These are phyloP conservation scores for Endocladia muricata DNA, from an alignment of 31 red algal genomes.

Conservation along the genomic window DNA sequence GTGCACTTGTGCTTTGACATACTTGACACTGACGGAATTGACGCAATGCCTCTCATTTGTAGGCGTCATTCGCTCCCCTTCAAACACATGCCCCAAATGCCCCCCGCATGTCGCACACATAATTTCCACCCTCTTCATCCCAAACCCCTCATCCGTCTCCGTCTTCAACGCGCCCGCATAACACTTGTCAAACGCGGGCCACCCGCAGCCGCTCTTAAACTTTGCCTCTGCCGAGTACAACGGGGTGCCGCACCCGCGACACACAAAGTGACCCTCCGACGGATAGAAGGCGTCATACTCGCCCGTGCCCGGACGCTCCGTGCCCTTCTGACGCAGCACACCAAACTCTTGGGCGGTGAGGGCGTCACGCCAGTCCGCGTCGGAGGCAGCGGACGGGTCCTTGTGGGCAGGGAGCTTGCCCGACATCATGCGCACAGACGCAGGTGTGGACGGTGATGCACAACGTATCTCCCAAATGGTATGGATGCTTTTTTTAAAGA, in stretches of 20 bases:
- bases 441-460: not conserved
- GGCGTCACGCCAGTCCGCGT: slow-evolving; percentile 49
- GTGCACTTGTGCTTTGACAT: slow-evolving; percentile 30
- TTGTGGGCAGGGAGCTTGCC: slow-evolving; percentile 57
- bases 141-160: slow-evolving; percentile 40
- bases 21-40: slow-evolving; percentile 73
- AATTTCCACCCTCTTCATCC: slow-evolving; percentile 84
- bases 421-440: not conserved
- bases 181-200: slow-evolving; percentile 91
- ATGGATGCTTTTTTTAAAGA: not conserved
- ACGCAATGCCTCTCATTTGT: slow-evolving; percentile 93
- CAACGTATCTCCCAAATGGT: not conserved
- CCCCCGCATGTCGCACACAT: slow-evolving; percentile 66
- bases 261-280: slow-evolving; percentile 85
- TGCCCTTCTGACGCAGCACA: slow-evolving; percentile 86
- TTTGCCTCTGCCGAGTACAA: slow-evolving; percentile 83
- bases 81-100: slow-evolving; percentile 92
- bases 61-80: slow-evolving; percentile 69
- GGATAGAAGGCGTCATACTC: slow-evolving; percentile 86
- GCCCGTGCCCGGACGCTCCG: slow-evolving; percentile 72
- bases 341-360: slow-evolving; percentile 50
- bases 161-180: slow-evolving; percentile 54
- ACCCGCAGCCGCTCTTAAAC: slow-evolving; percentile 93
- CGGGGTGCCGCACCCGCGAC: slow-evolving; percentile 75
- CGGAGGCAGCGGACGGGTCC: slow-evolving; percentile 24